These are phyloP conservation scores for Kuraishia borneana DNA, from an alignment of 805 yeast genomes.

Conservation along the genomic window DNA sequence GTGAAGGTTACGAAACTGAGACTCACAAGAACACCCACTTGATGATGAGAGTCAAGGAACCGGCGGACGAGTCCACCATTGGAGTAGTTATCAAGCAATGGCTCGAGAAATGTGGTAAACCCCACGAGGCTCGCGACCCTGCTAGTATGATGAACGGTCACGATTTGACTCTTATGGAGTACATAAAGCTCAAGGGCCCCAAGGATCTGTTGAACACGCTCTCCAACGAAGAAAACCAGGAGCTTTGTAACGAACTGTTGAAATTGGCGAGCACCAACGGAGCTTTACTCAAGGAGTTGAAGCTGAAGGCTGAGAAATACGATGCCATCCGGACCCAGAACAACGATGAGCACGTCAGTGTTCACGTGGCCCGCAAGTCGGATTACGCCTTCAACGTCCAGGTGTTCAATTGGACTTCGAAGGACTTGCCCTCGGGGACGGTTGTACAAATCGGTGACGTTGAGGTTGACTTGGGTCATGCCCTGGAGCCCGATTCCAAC, in stretches of 20 bases:
- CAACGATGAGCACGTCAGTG: too few species aligned
- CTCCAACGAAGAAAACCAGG: slow-evolving; percentile 2
- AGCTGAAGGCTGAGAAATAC: slow-evolving; percentile 1
- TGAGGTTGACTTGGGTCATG: too few species aligned
- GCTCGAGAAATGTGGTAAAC: not conserved
- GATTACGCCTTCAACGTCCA: too few species aligned
- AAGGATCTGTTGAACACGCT: slow-evolving; percentile 1
- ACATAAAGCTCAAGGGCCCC: not conserved
- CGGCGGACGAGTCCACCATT: not conserved
- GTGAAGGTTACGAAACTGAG: slow-evolving; percentile 6
- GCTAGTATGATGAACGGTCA: not conserved
- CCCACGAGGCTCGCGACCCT: not conserved
- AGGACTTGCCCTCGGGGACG: too few species aligned
- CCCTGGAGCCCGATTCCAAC: too few species aligned
- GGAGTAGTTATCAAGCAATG: slow-evolving; percentile 1
- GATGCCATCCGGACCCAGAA: not conserved
- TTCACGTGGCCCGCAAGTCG: too few species aligned
- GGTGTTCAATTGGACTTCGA: too few species aligned
- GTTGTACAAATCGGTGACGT: too few species aligned
- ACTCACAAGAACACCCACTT: slow-evolving; percentile 14
- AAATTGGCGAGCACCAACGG: slow-evolving; percentile 2
- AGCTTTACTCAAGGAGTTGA: slow-evolving; percentile 1
- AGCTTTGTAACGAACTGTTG: slow-evolving; percentile 1
- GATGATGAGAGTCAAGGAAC: slow-evolving; percentile 13
- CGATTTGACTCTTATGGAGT: not conserved